A percentile compares a stretch with the other conserved stretches of the same genome.
Conservation (phyloP, 768 basidiomycete genomes). For the Boletus fagicola region DNA sequence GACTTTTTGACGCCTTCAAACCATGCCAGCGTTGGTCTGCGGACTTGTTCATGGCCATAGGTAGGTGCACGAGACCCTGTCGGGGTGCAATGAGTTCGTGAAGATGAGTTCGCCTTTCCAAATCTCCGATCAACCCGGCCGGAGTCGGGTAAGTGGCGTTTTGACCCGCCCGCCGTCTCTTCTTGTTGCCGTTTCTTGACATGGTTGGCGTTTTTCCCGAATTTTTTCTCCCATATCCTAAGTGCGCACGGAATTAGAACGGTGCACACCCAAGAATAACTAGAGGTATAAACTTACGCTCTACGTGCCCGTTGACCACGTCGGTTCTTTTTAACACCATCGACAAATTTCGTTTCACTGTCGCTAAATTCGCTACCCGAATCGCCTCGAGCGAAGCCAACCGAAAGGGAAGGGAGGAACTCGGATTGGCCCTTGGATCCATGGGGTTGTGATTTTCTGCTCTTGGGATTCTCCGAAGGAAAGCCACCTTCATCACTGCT, state of each 20-base stretch:
- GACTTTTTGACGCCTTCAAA: not conserved
- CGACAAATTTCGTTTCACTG: conserved; percentile 52
- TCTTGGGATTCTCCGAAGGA: conserved; percentile 11
- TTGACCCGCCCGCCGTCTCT: conserved; percentile 16
- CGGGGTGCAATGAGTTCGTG: not conserved
- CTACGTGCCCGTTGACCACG: conserved; percentile 91
- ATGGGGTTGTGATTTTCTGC: conserved; percentile 23
- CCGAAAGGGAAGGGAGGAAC: conserved; percentile 86
- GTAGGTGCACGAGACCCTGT: not conserved
- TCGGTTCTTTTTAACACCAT: conserved; percentile 74
- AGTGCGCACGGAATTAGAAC: conserved; percentile 2
- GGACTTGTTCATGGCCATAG: not conserved
- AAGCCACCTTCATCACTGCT: conserved; percentile 21
- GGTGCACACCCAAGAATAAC: not conserved
- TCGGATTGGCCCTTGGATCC: conserved; percentile 40
- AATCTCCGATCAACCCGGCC: conserved; percentile 18
- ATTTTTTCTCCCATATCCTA: conserved; percentile 99
- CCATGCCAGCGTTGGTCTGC: not conserved
- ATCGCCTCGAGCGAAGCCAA: conserved; percentile 80
- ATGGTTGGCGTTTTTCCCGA: conserved; percentile 87
- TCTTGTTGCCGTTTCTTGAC: conserved; percentile 57
- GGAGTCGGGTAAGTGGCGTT: conserved; percentile 13
- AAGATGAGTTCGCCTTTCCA: conserved; percentile 10
- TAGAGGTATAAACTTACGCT: conserved; percentile 61
- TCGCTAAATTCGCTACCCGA: conserved; percentile 79